Conservation (phyloP, 2,329 filamentous ascomycete genomes). For the Pezizomycotina sp. region DNA sequence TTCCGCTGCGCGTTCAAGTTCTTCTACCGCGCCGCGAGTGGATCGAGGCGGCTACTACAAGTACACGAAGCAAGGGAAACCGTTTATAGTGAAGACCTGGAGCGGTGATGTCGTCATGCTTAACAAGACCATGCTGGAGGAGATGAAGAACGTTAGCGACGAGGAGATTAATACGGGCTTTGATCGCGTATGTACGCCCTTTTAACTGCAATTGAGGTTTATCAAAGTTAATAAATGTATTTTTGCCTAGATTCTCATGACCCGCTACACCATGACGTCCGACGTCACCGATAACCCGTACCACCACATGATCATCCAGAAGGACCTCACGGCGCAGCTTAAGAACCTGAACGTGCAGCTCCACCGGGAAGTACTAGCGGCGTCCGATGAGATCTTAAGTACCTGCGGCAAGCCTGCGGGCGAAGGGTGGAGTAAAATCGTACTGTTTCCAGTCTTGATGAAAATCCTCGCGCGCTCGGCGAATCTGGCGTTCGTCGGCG, state of each 20-base stretch:
- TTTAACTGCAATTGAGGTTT: no score
- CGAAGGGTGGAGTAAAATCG: conserved; percentile 29
- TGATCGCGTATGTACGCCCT: no score
- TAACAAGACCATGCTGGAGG: conserved; percentile 4
- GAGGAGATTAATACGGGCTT: no score
- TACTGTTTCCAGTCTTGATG: conserved; percentile 31
- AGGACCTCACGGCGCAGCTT: conserved; percentile 15
- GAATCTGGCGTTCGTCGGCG: conserved; percentile 35
- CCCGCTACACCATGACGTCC: no score
- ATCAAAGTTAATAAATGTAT: no score
- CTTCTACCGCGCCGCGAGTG: conserved; percentile 6
- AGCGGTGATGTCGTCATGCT: conserved; percentile 15
- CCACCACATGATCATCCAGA: conserved; percentile 16
- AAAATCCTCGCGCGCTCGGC: conserved; percentile 35
- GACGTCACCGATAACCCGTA: no score
- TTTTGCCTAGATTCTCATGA: no score
- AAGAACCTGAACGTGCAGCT: conserved; percentile 12
- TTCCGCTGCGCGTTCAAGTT: conserved; percentile 5
- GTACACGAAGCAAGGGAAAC: conserved; percentile 15
- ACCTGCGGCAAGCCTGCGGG: conserved; percentile 9
- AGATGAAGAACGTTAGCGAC: conserved; percentile 19
- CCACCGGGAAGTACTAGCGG: conserved; percentile 14
- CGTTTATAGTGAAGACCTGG: conserved; percentile 14
- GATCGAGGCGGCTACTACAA: conserved; percentile 13
- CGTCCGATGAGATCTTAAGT: conserved; percentile 13